These are phyloP conservation scores for Sindora glabra DNA, from an alignment of 306 rosid genomes.

Conservation along the genomic window DNA sequence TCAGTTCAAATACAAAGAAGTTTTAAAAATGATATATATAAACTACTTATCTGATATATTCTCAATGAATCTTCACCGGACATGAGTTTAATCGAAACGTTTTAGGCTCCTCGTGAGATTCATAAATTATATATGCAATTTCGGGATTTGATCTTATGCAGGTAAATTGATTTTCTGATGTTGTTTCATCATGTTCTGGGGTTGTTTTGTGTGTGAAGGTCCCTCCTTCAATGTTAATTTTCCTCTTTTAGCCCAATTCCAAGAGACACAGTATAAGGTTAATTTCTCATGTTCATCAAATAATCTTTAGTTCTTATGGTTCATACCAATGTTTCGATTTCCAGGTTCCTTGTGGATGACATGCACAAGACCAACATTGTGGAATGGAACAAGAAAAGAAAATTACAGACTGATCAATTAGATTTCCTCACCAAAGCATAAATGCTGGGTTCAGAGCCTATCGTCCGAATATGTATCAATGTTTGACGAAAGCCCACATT, in stretches of 20 bases:
- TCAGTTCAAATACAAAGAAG: not conserved
- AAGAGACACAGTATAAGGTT: too few relatives aligned
- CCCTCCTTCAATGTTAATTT: not conserved
- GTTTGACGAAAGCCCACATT: constrained; percentile 21
- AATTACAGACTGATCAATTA: constrained; percentile 43
- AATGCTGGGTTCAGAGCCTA: constrained; percentile 32
- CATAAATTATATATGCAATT: too few relatives aligned
- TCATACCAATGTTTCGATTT: not conserved
- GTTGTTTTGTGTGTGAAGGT: not conserved
- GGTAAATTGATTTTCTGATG: too few relatives aligned
- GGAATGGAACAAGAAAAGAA: constrained; percentile 60
- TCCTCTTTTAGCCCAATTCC: too few relatives aligned
- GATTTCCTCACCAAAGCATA: constrained; percentile 57
- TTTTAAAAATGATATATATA: not conserved
- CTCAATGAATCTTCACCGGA: not conserved
- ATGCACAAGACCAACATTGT: constrained; percentile 2
- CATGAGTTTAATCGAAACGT: not conserved
- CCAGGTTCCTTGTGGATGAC: constrained; percentile 31
- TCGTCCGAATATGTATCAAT: constrained; percentile 18
- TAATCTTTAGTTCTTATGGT: not conserved
- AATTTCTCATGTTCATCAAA: too few relatives aligned
- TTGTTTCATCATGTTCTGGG: too few relatives aligned
- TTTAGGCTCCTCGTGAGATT: too few relatives aligned
- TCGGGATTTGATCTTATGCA: too few relatives aligned
- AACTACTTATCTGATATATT: not conserved